Base-by-base conservation (phyloP, 768 basidiomycete species). In the Xanthoconium purpureum region DNA sequence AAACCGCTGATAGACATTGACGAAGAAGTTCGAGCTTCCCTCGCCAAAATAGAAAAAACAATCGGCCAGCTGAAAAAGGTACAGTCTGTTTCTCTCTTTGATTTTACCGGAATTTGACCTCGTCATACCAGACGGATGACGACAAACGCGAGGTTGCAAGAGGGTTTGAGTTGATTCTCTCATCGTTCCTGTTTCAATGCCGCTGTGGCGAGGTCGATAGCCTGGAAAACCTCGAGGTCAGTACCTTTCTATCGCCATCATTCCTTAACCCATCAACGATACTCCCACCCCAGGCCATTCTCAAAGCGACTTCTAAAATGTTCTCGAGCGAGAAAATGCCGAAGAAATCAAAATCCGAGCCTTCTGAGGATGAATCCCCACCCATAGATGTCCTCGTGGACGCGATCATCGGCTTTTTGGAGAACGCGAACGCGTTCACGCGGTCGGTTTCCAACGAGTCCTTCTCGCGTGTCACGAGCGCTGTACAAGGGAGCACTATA, bases 351-450 rank as follows among this genome's bases (percentile, higher is more conserved):
- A 76, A 63, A 47, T 51, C 50, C 38, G 47, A 57, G n/a, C 32
- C 46, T 3, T 63, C 44, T 42, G 64, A 49, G 57, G 70, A 57
- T 52, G 75, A 74, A 4, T 76, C 80, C 1, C 81, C 82, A 47
- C 85, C 94, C 1, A 83, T 95, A 52, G 94, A 97, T 58, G 73
- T 94, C 43, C 78, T 98, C 39, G 85, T 95, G 35, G 94, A 98
- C 67, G 80, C 81, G n/a, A 83, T 98, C 48, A 91, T 99, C 47
- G 92, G 92, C 7, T 88, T 91, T 66, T 73, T 99, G 37, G 94
- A 98, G 68, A 83, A 88, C 55, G 85, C 87, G 3, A 89, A 87
- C 6, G 82, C 85, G 39, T 95, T 89, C 69, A 79, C 89, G 73
- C 85, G 93, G 33, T 82, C 84, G 3, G 76, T 93, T 28, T 89